Conservation (phyloP, 2,329 filamentous ascomycete species). For the Scedosporium aurantiacum region DNA sequence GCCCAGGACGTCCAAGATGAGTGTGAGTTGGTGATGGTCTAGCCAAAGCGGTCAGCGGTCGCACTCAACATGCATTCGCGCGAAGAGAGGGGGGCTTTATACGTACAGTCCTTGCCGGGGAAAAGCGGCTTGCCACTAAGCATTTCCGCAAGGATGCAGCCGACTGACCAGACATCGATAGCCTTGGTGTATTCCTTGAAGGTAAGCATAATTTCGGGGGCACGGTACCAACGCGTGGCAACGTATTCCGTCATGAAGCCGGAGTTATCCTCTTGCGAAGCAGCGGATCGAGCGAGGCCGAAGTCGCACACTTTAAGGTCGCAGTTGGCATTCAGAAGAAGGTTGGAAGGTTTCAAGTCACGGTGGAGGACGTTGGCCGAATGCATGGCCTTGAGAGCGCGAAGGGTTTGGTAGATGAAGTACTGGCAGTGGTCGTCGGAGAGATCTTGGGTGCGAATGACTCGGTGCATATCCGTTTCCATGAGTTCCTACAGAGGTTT, state of each 20-base stretch:
- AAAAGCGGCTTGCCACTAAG: constrained; percentile 95
- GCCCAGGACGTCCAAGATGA: constrained; percentile 93
- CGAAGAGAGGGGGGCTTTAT: neutral
- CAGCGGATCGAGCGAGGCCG: constrained; percentile 86
- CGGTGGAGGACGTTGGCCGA: constrained; percentile 96
- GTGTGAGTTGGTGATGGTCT: constrained; percentile 96
- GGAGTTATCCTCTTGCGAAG: constrained; percentile 98
- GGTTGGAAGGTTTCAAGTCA: constrained; percentile 93
- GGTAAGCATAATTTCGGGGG: constrained; percentile 98
- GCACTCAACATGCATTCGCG: neutral
- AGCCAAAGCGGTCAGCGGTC: constrained; percentile 2
- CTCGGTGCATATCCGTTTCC: constrained; percentile 99
- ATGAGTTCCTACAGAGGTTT: constrained; percentile 69
- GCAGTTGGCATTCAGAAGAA: constrained; percentile 95
- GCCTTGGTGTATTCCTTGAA: constrained; percentile 99
- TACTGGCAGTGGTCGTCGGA: constrained; percentile 99
- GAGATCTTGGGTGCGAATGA: constrained; percentile 95
- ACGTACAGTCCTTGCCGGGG: constrained; percentile 93
- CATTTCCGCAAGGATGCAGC: constrained; percentile 98
- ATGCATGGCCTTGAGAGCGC: constrained; percentile 97
- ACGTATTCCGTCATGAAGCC: constrained; percentile 99
- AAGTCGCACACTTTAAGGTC: constrained; percentile 99
- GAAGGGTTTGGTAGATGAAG: constrained; percentile 98
- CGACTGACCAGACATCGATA: constrained; percentile 98
- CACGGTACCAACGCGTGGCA: constrained; percentile 96